Base-by-base conservation (phyloP, 2,329 filamentous ascomycete species). In the Claviceps cyperi region DNA sequence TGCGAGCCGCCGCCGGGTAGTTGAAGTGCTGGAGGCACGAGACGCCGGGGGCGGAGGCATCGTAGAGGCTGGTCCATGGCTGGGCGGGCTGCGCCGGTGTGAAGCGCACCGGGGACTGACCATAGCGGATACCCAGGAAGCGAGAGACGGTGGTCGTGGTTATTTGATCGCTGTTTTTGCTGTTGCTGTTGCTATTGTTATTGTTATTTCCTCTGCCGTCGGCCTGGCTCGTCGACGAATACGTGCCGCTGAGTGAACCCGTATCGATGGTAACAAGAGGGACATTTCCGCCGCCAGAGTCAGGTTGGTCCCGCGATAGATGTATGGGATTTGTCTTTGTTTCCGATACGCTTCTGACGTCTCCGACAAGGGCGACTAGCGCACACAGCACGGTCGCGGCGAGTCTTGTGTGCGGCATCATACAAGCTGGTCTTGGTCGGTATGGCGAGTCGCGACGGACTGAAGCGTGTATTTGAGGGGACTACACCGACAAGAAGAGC, bases 91-190 rank as follows among this genome's bases (percentile, higher is more conserved):
- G 9, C 0, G 61, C 55, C 0, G 57, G 51, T 1, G 52, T 50
- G 48, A 62, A 64, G 3, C 61, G 60, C 5, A 59, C 36, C 1
- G 63, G 58, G 2, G 56, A 49, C 14, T 55, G 54, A 1, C 55
- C 64, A 17, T 60, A 66, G 11, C 62, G 63, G 9, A 66, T 60
- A 0, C 62, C 64, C 4, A 65, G 58, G 19, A 60, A 66, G 40
- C 19, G 40, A 14, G 40, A 17, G 11, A 43, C 40, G 21, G 13
- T 21, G 7, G 38, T 40, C 38, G 38, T 13, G 38, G 4, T 21
- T 19, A 19, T 32, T 32, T 11, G 9, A 32, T 32, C 9, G 9
- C 28, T 32, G 21, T 3, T 22, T 3, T 22, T 22, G 21, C 21
- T 22, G 21, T 22, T 4, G 8, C 9, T 32, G 28, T 32, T 32